Conservation (phyloP, 768 basidiomycete genomes). For the Russula brevipes region DNA sequence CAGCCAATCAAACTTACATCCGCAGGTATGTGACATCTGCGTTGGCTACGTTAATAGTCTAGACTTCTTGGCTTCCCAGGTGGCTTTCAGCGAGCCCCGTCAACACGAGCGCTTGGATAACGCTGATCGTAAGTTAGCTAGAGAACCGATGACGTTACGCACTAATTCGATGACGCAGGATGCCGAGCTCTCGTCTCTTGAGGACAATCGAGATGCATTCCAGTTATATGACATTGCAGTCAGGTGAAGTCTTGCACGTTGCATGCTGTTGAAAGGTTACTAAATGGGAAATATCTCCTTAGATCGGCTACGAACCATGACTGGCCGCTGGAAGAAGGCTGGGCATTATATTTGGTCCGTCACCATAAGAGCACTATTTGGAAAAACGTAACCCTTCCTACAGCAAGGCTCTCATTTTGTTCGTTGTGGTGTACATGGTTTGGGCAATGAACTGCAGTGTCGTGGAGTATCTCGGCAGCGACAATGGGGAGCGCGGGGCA, state of each 20-base stretch:
- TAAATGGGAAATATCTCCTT: background rate
- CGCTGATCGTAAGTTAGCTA: slow-evolving; percentile 49
- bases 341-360: slow-evolving; percentile 56
- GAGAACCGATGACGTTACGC: background rate
- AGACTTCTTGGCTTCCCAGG: slow-evolving; percentile 32
- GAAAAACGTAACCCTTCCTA: slow-evolving; percentile 2
- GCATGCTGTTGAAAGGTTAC: background rate
- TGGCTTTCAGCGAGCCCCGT: slow-evolving; percentile 69
- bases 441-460: slow-evolving; percentile 62
- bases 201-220: slow-evolving; percentile 52
- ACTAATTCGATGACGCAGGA: slow-evolving; percentile 41
- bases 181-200: slow-evolving; percentile 61
- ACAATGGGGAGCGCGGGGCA: slow-evolving; percentile 70
- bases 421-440: slow-evolving; percentile 56
- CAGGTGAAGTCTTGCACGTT: slow-evolving; percentile 38
- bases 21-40: slow-evolving; percentile 41
- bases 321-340: slow-evolving; percentile 70
- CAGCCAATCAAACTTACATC: slow-evolving; percentile 56
- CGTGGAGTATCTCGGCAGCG: slow-evolving; percentile 60
- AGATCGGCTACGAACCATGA: slow-evolving; percentile 62
- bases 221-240: slow-evolving; percentile 66
- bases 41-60: background rate
- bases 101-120: slow-evolving; percentile 63
- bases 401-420: slow-evolving; percentile 71
- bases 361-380: background rate